These are phyloP conservation scores for Sicyos edulis DNA, from an alignment of 306 rosid genomes.

Conservation along the genomic window DNA sequence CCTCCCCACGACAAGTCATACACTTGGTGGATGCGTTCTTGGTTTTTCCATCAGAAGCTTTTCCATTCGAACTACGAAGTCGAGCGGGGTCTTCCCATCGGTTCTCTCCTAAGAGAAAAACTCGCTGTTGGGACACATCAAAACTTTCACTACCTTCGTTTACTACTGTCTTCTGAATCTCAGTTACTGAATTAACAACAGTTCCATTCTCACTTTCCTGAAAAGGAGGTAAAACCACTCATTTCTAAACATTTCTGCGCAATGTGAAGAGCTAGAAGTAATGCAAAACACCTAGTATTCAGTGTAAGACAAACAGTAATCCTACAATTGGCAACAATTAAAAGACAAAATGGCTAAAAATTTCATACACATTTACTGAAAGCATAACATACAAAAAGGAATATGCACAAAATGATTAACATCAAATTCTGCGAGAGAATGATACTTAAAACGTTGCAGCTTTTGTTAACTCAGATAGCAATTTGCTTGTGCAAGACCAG, in stretches of 20 bases:
- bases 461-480: too few relatives aligned
- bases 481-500: background rate
- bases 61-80: conserved; percentile 31
- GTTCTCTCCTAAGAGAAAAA: conserved; percentile 88
- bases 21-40: conserved; percentile 41
- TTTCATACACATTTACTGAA: background rate
- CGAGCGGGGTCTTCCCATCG: conserved; percentile 96
- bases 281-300: background rate
- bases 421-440: background rate
- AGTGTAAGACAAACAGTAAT: background rate
- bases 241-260: background rate
- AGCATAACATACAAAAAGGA: background rate
- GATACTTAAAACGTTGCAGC: background rate
- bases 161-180: conserved; percentile 42
- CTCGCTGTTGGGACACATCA: conserved; percentile 44
- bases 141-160: conserved; percentile 35
- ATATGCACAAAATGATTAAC: background rate
- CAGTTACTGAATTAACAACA: conserved; percentile 46
- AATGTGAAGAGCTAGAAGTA: background rate
- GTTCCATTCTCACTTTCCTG: conserved; percentile 71
- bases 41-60: conserved; percentile 32
- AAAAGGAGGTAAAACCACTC: background rate
- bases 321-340: background rate
- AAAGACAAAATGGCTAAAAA: background rate
- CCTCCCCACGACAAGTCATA: conserved; percentile 79